These are phyloP conservation scores for Colletotrichum orbiculare DNA, from an alignment of 2,329 filamentous ascomycete species.

Conservation along the genomic window DNA sequence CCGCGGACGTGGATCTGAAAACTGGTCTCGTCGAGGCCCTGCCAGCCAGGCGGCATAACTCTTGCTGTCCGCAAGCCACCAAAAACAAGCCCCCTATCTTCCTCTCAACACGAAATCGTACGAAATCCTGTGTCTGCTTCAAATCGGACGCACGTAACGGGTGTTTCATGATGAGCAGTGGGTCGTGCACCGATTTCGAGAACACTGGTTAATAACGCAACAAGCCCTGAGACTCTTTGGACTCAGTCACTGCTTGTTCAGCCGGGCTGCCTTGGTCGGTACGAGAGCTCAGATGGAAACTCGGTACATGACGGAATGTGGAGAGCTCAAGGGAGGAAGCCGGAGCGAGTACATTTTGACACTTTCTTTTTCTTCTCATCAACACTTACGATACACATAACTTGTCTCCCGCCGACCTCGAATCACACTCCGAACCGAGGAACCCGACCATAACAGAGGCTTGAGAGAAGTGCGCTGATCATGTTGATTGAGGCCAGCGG, in stretches of 20 bases:
- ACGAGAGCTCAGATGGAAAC: slow-evolving; percentile 16
- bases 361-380: slow-evolving; percentile 23
- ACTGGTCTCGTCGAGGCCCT: slow-evolving; percentile 50
- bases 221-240: slow-evolving; percentile 19
- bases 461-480: slow-evolving; percentile 9
- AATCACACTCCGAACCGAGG: neutral
- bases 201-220: slow-evolving; percentile 22
- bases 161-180: slow-evolving; percentile 19
- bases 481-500: slow-evolving; percentile 22
- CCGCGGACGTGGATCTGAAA: slow-evolving; percentile 53
- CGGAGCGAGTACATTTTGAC: slow-evolving; percentile 21
- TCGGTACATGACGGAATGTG: slow-evolving; percentile 4
- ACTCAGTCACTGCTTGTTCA: slow-evolving; percentile 5
- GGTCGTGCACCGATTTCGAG: slow-evolving; percentile 23
- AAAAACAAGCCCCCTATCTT: neutral
- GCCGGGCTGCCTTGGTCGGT: slow-evolving; percentile 19
- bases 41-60: slow-evolving; percentile 33
- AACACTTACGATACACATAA: slow-evolving; percentile 11
- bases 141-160: slow-evolving; percentile 6
- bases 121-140: slow-evolving; percentile 6
- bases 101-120: neutral
- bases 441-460: neutral
- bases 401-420: neutral
- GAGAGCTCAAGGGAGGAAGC: slow-evolving; percentile 13
- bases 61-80: neutral